Base-by-base conservation (phyloP, 345 rosid genomes). In the Jatropha curcas region DNA sequence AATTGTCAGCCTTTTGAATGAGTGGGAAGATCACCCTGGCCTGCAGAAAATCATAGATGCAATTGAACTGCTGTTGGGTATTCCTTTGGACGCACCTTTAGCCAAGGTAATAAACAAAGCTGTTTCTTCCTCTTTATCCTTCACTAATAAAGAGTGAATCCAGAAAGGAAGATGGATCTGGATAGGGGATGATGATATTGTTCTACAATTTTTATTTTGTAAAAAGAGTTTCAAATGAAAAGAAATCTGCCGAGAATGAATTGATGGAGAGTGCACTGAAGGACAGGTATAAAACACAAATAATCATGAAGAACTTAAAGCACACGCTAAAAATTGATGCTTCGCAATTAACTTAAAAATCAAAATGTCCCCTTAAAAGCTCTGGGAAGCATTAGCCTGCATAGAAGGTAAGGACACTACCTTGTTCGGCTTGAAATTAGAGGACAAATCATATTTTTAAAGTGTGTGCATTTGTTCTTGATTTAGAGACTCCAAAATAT, bases 1-100 rank as follows among this genome's bases (percentile, higher is more conserved):
- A 73, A 79, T 88, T 76, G n/a, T 22, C 71, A 69, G 82, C 55
- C 88, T 90, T 68, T 58, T 88, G 77, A 79, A 66, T 48, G 92
- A 90, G 78, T 86, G 84, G 86, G 99, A 92, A 80, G 97, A 88
- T 69, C 88, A 90, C 84, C 88, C 89, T 68, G 92, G 88, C 79
- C 96, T 95, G 72, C 91, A 82, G 64, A 87, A 86, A 79, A 85
- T 95, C 70, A 72, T 85, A 79, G 89, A 90, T 85, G 79, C 87
- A 58, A 77, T 84, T 72, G 81, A 81, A 71, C 86, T 89, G 97
- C 91, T 95, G 65, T 74, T 90, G 88, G 86, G 74, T 63, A 80
- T 92, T 79, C 99, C 99, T 64, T 59, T 82, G 53, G 77, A 52
- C 66, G 88, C 98, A 65, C 96, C 98, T 75, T 78, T 95, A 45